A percentile compares a stretch with the other conserved stretches of the same genome.
phyloP scores from a whole-genome alignment of 1,284 basidiomycete genomes.

The Boletus smithii region DNA sequence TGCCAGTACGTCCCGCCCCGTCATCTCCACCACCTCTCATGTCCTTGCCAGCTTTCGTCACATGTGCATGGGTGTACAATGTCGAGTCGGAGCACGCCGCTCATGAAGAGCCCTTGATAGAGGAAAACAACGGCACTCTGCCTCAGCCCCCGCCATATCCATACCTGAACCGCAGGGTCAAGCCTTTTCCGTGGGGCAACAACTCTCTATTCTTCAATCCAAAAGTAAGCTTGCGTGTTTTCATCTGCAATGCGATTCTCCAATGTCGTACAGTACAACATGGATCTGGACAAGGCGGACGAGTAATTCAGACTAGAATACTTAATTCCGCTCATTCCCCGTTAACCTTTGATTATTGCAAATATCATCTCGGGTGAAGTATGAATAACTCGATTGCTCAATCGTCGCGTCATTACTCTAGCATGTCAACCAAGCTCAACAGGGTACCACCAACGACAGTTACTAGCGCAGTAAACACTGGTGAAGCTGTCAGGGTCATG shows the following conservation, averaged over 20 bases:
- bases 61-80: constrained; percentile 71
- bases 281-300: constrained; percentile 48
- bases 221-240: constrained; percentile 44
- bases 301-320: constrained; percentile 25
- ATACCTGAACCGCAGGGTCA: constrained; percentile 71
- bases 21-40: constrained; percentile 8
- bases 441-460: constrained; percentile 41
- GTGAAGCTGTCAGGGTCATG: constrained; percentile 3
- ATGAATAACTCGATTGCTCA: constrained; percentile 9
- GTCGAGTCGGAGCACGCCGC: constrained; percentile 71
- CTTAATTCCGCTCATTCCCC: background rate
- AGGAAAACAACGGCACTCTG: constrained; percentile 72
- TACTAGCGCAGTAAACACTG: too few relatives aligned
- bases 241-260: background rate
- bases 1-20: constrained; percentile 48
- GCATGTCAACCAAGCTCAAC: constrained; percentile 17
- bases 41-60: constrained; percentile 52
- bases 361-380: too few relatives aligned
- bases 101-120: constrained; percentile 68
- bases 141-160: constrained; percentile 71
- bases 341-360: background rate
- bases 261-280: constrained; percentile 44
- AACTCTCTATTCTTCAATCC: constrained; percentile 82
- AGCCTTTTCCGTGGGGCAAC: constrained; percentile 80
- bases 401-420: constrained; percentile 25